Base-by-base conservation (phyloP, 257 asterid genomes). In the Perilla frutescens region DNA sequence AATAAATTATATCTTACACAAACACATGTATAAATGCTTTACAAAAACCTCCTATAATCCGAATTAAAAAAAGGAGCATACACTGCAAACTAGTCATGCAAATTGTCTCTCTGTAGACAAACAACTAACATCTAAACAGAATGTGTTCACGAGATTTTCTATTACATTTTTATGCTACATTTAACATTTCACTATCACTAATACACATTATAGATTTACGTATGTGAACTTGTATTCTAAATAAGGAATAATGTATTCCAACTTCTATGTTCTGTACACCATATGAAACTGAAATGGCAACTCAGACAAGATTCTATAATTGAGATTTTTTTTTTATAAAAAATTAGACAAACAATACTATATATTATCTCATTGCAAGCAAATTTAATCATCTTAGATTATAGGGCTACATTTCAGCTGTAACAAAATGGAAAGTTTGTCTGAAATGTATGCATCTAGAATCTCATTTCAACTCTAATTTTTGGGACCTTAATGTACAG, bases 401-500 rank as follows among this genome's bases (percentile, higher is more conserved):
- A 15, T 34, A 34, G 1, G 37, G 37, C 37, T 34, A 4, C 70
- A 20, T 20, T 20, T 20, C 26, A 20, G 26, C 47, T 74, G 66
- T 65, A 34, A 10, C n/a, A 32, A 66, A 44, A 20, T 29, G 66
- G 47, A 54, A 9, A 63, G 7, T 14, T 11, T 13, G 3, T 41
- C 12, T 44, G 62, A 73, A 50, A 49, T 60, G 34, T 40, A 44
- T 49, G 43, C 60, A 66, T 44, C 11, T 14, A 12, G 48, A 66
- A 10, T 45, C 60, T 20, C 26, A 74, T 26, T 54, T 62, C 57
- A 14, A 40, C 53, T 72, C 44, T 72, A 49, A 65, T 31, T 72
- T 58, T 8, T 32, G 68, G 54, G 53, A 15, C 54, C 40, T 50
- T 73, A 73, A 74, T 68, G 59, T 67, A 78, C 78, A 73, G 45